phyloP scores from a whole-genome alignment of 2,329 filamentous ascomycete genomes.

The Sporothrix euskadiensis region DNA sequence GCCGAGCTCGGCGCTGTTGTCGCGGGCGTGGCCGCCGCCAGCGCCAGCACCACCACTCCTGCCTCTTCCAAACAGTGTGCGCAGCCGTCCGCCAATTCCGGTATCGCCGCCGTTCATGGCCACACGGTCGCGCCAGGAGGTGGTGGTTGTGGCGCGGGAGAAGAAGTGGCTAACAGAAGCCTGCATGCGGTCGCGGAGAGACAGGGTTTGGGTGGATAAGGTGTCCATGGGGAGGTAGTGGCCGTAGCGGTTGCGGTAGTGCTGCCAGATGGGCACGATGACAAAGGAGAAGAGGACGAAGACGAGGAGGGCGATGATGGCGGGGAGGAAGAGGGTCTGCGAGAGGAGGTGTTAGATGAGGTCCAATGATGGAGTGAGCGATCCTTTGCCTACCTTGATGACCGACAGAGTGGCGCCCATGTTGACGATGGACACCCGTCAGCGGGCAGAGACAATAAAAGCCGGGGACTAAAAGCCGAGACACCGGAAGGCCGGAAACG shows the following conservation, averaged over 20 bases:
- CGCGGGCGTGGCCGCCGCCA: background rate
- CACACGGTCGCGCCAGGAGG: conserved; percentile 51
- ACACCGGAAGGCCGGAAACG: background rate
- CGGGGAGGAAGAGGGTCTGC: conserved; percentile 70
- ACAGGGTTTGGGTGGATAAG: conserved; percentile 58
- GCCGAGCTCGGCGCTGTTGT: conserved; percentile 32
- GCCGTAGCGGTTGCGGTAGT: conserved; percentile 68
- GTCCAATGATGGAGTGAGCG: background rate
- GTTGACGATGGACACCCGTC: background rate
- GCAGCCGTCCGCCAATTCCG: conserved; percentile 34
- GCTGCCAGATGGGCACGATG: conserved; percentile 67
- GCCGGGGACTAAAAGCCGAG: background rate
- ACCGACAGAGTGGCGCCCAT: conserved; percentile 44
- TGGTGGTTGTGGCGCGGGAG: conserved; percentile 40
- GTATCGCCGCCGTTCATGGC: conserved; percentile 40
- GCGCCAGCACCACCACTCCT: conserved; percentile 24
- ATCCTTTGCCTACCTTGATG: conserved; percentile 40
- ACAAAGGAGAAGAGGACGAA: conserved; percentile 67
- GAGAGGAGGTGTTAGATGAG: background rate
- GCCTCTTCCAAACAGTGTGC: conserved; percentile 1
- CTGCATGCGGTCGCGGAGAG: conserved; percentile 55
- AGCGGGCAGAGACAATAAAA: background rate
- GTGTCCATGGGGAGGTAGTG: conserved; percentile 71
- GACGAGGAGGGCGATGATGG: conserved; percentile 66
- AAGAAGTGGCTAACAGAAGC: conserved; percentile 44